A percentile compares a stretch with the other conserved stretches of the same genome.
These are phyloP conservation scores for Boletus rex-veris DNA, from an alignment of 768 basidiomycete species.

Conservation along the genomic window DNA sequence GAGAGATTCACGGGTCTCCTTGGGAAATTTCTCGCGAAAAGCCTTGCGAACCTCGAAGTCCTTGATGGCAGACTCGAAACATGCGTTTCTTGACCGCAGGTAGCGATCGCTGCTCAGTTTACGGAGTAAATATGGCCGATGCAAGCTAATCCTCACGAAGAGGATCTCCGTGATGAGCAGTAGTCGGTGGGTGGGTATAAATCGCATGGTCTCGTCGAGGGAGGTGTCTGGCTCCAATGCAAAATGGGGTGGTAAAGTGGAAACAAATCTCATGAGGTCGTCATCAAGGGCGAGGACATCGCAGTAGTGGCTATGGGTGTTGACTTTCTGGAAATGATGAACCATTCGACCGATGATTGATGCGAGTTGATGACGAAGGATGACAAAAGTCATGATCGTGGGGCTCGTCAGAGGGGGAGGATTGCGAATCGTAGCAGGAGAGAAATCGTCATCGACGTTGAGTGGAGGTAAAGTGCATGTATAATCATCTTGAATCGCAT, in stretches of 20 bases:
- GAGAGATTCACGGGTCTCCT: slow-evolving; percentile 64
- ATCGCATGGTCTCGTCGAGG: slow-evolving; percentile 61
- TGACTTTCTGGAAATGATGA: slow-evolving; percentile 88
- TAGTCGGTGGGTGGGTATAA: slow-evolving; percentile 81
- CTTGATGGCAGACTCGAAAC: slow-evolving; percentile 86
- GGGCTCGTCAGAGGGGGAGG: slow-evolving; percentile 63
- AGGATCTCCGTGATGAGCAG: slow-evolving; percentile 86
- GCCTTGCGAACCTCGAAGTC: slow-evolving; percentile 78
- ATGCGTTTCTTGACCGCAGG: slow-evolving; percentile 75
- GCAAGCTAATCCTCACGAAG: slow-evolving; percentile 78
- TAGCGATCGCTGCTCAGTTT: slow-evolving; percentile 74
- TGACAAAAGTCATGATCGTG: slow-evolving; percentile 83
- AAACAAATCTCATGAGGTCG: slow-evolving; percentile 74
- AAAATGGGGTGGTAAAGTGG: slow-evolving; percentile 75
- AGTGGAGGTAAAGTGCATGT: slow-evolving; percentile 76
- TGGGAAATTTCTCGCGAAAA: slow-evolving; percentile 58
- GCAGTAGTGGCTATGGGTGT: slow-evolving; percentile 71
- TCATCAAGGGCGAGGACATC: slow-evolving; percentile 83
- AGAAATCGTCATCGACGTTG: slow-evolving; percentile 65
- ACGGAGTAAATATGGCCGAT: slow-evolving; percentile 86
- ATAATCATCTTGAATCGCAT: slow-evolving; percentile 86
- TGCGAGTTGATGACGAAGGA: slow-evolving; percentile 79
- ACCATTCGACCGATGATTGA: slow-evolving; percentile 86
- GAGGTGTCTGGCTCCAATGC: slow-evolving; percentile 72
- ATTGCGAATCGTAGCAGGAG: slow-evolving; percentile 42